Base-by-base conservation (phyloP, 768 basidiomycete species). In the Boletus sp. region DNA sequence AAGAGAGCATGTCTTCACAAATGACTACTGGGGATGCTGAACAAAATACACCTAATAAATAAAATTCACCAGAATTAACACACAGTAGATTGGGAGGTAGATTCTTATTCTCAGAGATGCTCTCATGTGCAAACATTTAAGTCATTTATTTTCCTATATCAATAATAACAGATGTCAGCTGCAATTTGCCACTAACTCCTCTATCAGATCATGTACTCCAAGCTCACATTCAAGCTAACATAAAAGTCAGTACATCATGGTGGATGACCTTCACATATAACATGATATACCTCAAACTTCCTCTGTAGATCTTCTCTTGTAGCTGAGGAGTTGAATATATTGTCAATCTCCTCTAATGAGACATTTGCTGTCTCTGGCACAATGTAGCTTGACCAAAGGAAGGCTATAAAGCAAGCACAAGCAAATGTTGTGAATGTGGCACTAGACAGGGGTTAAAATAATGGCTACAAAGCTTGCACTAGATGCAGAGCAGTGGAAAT, bases 331-430 rank as follows among this genome's bases (percentile, higher is more conserved):
- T 74, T 75, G 61, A 91, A 90, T 11, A 90, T 70, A 7, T 70
- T 75, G 63, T 92, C 89, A 45, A 90, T 83, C 65, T 89, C 88
- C 60, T 92, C 90, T 1, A 91, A 69, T 7, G 88, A 83, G 4
- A 89, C 73, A 55, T 85, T 84, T 27, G 87, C 87, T 14, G 89
- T 92, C 72, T 92, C 89, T 3, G 88, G 90, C 0, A 92, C 83
- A 54, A 72, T 51, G 54, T 82, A 76, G 5, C 81, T 86, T 27
- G 85, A 76, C 89, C 90, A 92, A 39, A 90, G 57, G 58, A 87
- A 87, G 0, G 82, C 88, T 11, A 77, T 58, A 48, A 83, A 77
- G 64, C 87, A 90, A 3, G 88, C 83, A 13, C 72, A 66, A 0
- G 83, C 75, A 67, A 91, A 90, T 30, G 79, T 72, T 34, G 82